phyloP scores from a whole-genome alignment of 805 yeast genomes.

The Candida xiaguanensis region DNA sequence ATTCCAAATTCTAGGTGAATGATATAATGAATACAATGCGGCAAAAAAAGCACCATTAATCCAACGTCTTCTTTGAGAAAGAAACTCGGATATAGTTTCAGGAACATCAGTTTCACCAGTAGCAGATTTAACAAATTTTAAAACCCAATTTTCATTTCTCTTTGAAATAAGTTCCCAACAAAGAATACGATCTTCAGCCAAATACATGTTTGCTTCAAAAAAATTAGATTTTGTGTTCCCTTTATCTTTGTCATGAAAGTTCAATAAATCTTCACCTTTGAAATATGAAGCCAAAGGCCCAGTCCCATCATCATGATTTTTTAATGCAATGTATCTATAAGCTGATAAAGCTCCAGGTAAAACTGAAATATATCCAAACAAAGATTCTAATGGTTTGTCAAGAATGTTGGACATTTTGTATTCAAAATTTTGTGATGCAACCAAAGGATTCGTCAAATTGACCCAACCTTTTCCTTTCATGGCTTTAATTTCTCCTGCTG shows the following conservation, averaged over 20 bases:
- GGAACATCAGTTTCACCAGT: conserved; percentile 98
- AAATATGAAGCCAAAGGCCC: conserved; percentile 90
- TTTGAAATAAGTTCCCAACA: conserved; percentile 97
- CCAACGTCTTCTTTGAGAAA: conserved; percentile 94
- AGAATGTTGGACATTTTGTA: conserved; percentile 95
- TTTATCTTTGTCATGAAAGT: conserved; percentile 20
- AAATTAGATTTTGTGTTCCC: conserved; percentile 60
- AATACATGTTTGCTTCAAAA: conserved; percentile 93
- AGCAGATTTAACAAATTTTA: conserved; percentile 88
- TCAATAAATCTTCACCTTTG: conserved; percentile 68
- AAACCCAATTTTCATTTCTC: conserved; percentile 75
- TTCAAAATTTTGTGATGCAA: conserved; percentile 95
- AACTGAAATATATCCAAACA: conserved; percentile 89
- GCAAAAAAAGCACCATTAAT: conserved; percentile 96
- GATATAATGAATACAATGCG: conserved; percentile 79
- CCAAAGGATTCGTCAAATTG: conserved; percentile 82
- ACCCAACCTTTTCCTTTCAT: conserved; percentile 88
- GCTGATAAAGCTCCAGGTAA: conserved; percentile 96
- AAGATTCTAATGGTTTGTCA: conserved; percentile 91
- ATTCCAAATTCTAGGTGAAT: conserved; percentile 71
- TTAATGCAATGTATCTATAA: conserved; percentile 82
- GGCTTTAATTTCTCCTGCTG: conserved; percentile 96
- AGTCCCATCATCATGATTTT: conserved; percentile 82
- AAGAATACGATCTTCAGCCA: conserved; percentile 93
- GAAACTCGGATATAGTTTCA: conserved; percentile 77